Conservation (phyloP, 169 alveolate genomes). For the Cyclospora cayetanensis region DNA sequence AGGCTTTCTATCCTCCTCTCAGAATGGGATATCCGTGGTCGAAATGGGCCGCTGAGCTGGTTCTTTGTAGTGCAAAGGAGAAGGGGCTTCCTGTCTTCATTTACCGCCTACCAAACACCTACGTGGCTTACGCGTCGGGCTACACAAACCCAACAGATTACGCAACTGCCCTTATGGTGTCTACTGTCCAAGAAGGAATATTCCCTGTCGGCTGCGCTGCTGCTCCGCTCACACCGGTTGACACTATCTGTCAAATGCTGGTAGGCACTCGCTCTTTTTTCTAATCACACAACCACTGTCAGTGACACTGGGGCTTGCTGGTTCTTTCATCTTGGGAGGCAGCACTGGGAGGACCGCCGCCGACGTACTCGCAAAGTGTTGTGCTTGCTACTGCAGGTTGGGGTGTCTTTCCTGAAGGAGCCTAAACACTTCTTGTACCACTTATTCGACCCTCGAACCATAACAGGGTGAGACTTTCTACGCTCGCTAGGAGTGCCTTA, state of each 20-base stretch:
- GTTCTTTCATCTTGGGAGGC: too few relatives aligned
- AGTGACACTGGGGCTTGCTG: not conserved
- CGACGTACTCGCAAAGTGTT: too few relatives aligned
- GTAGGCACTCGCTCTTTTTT: slow-evolving; percentile 18
- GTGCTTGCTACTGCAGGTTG: slow-evolving; percentile 54
- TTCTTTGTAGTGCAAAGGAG: slow-evolving; percentile 74
- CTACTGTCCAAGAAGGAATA: slow-evolving; percentile 78
- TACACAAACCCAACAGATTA: slow-evolving; percentile 80
- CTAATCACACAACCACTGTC: not conserved
- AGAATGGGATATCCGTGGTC: slow-evolving; percentile 83
- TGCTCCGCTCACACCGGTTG: slow-evolving; percentile 83
- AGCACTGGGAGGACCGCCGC: too few relatives aligned
- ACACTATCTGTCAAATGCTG: slow-evolving; percentile 78
- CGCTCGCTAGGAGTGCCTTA: not conserved
- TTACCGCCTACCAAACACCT: slow-evolving; percentile 81
- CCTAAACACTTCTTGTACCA: slow-evolving; percentile 79
- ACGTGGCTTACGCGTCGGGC: slow-evolving; percentile 79
- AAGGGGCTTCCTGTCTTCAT: slow-evolving; percentile 78
- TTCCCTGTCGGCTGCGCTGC: slow-evolving; percentile 81
- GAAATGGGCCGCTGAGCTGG: slow-evolving; percentile 82
- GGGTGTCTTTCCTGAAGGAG: slow-evolving; percentile 72
- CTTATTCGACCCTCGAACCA: slow-evolving; percentile 77
- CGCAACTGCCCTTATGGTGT: slow-evolving; percentile 78
- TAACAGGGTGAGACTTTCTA: slow-evolving; percentile 59
- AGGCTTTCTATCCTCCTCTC: slow-evolving; percentile 75